These are phyloP conservation scores for Oidiodendron maius DNA, from an alignment of 495 filamentous ascomycete species.

Conservation along the genomic window DNA sequence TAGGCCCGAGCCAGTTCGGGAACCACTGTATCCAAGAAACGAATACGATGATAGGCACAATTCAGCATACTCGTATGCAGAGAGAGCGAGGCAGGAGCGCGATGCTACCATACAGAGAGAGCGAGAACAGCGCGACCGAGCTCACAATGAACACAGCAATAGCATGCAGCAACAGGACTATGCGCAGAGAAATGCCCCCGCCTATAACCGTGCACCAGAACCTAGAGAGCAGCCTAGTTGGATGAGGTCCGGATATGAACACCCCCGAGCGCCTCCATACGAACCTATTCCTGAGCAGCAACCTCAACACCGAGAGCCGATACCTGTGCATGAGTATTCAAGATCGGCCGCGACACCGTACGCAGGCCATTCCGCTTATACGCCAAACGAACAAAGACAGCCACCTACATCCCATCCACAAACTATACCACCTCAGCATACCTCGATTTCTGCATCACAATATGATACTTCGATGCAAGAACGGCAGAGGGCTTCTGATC, in stretches of 20 bases:
- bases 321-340: conserved; percentile 30
- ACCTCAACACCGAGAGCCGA: conserved; percentile 8
- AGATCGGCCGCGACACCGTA: conserved; percentile 34
- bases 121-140: conserved; percentile 17
- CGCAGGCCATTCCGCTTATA: conserved; percentile 12
- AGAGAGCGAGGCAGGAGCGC: conserved; percentile 34
- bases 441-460: conserved; percentile 23
- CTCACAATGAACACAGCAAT: conserved; percentile 16
- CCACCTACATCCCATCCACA: conserved; percentile 40
- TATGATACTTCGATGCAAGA: conserved; percentile 27
- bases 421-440: conserved; percentile 34
- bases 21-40: conserved; percentile 17
- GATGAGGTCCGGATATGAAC: conserved; percentile 17
- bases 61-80: conserved; percentile 19
- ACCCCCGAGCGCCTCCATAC: conserved; percentile 13
- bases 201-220: conserved; percentile 19
- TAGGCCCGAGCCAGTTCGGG: conserved; percentile 13
- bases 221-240: conserved; percentile 16
- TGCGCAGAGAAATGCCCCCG: conserved; percentile 18
- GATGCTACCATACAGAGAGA: conserved; percentile 12
- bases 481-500: conserved; percentile 22
- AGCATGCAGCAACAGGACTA: conserved; percentile 17
- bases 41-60: conserved; percentile 19
- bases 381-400: conserved; percentile 20
- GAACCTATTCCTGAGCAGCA: conserved; percentile 16